A percentile compares a stretch with the other conserved stretches of the same genome.
These are phyloP conservation scores for Xylaria sp. DNA, from an alignment of 2,329 filamentous ascomycete genomes.

Conservation along the genomic window DNA sequence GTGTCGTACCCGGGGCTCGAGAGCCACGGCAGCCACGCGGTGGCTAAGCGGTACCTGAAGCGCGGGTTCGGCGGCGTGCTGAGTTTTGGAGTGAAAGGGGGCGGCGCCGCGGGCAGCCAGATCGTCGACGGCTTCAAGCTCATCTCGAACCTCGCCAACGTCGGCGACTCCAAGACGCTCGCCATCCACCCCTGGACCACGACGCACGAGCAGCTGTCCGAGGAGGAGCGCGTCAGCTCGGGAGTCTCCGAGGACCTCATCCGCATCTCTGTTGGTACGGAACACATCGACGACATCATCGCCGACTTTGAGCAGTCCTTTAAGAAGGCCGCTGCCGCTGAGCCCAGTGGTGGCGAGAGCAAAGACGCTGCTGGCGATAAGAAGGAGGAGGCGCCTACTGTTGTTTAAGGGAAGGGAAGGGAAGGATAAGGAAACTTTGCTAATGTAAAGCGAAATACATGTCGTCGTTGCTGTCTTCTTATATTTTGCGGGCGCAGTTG, in stretches of 20 bases:
- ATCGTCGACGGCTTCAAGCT: slow-evolving; percentile 95
- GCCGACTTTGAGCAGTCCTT: slow-evolving; percentile 95
- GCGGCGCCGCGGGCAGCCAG: slow-evolving; percentile 81
- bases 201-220: slow-evolving; percentile 89
- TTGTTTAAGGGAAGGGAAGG: slow-evolving; percentile 47
- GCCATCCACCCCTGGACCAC: slow-evolving; percentile 96
- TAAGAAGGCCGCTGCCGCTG: slow-evolving; percentile 65
- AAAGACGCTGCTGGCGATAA: slow-evolving; percentile 43
- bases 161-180: slow-evolving; percentile 93
- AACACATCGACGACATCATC: slow-evolving; percentile 98
- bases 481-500: neutral
- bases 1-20: slow-evolving; percentile 92
- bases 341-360: slow-evolving; percentile 46
- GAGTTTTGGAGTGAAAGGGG: slow-evolving; percentile 93
- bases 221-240: slow-evolving; percentile 80
- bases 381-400: slow-evolving; percentile 53
- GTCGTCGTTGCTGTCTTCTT: too few species aligned
- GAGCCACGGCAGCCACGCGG: slow-evolving; percentile 80
- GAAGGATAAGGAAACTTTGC: neutral
- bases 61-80: slow-evolving; percentile 90
- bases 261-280: slow-evolving; percentile 92
- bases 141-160: slow-evolving; percentile 95
- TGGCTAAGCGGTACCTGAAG: slow-evolving; percentile 87
- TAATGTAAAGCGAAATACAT: neutral
- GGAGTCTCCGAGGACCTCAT: slow-evolving; percentile 93